Conservation (phyloP, 164 flowering plant genomes). For the Annona cherimola region DNA sequence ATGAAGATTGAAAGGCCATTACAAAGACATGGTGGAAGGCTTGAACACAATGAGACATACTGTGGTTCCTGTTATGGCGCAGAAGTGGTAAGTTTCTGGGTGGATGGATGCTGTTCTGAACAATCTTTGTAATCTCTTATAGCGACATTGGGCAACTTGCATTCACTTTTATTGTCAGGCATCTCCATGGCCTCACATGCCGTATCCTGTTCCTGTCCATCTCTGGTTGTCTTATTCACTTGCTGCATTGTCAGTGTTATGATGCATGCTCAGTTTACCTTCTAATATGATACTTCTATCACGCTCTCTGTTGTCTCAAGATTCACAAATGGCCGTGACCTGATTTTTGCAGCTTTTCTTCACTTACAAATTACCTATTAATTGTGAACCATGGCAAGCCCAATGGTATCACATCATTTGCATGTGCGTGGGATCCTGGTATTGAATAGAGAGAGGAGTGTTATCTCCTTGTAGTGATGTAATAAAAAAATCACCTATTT, state of each 20-base stretch:
- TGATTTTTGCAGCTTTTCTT: not conserved
- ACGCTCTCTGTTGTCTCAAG: not conserved
- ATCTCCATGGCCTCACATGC: not conserved
- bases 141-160: not conserved
- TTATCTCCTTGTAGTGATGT: too few species aligned
- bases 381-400: too few species aligned
- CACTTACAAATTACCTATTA: too few species aligned
- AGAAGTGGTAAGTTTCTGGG: constrained; percentile 43
- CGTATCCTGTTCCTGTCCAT: not conserved
- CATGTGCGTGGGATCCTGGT: too few species aligned
- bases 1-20: constrained; percentile 68
- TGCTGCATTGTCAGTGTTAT: not conserved
- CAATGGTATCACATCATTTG: too few species aligned
- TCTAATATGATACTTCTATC: not conserved
- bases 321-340: not conserved
- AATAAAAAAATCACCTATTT: too few species aligned
- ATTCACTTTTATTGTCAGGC: not conserved
- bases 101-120: not conserved
- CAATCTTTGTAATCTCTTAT: not conserved
- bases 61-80: constrained; percentile 87
- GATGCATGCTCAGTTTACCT: not conserved
- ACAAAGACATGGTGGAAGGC: constrained; percentile 80
- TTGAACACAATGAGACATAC: constrained; percentile 68
- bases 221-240: not conserved
- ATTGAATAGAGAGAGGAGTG: too few species aligned